Base-by-base conservation (phyloP, 768 basidiomycete genomes). In the Trametes punicea region DNA sequence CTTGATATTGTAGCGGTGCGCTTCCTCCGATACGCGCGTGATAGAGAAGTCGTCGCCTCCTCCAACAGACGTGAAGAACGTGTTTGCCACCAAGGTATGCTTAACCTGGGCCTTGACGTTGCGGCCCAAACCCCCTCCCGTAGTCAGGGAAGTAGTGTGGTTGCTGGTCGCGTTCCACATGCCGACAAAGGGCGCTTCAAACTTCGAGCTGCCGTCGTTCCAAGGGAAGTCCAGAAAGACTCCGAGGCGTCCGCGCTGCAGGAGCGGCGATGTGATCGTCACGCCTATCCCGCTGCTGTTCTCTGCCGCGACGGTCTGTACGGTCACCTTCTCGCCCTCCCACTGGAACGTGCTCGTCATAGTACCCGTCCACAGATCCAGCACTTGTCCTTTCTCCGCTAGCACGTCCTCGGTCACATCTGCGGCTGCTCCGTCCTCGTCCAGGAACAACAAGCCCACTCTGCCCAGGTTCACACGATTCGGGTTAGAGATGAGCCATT, bases 181-280 rank as follows among this genome's bases (percentile, higher is more conserved):
- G 2, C 83, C 83, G 0, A 84, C 83, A 60, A 81, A 82, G 1
- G 82, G 82, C 4, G 78, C 81, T 16, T 74, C 74, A 64, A 83
- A 84, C 62, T 83, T 82, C 16, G 65, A 55, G 16, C 64, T 69
- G n/a, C 83, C 83, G 57, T 81, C 81, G 66, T 80, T 81, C 81
- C 81, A 84, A 6, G 81, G 81, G 59, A 81, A 83, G 64, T 84
- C 81, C 11, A 84, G 58, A 66, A 81, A 83, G 0, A 82, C 18
- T 0, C 77, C 79, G 7, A 83, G 66, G 31, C 67, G 67, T 3
- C 74, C 73, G 7, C 61, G 55, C 13, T 60, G 15, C n/a, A 84
- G 46, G 18, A 82, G 69, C 2, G 69, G 11, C 6, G 81, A 82
- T 2, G 64, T 34, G 31, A 83, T 60, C 2, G 56, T 64, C 23